Percentiles rank a stretch among this genome's conserved stretches.
Conservation (phyloP, 352 stramenopile genomes). For the Pythium periplocum region DNA sequence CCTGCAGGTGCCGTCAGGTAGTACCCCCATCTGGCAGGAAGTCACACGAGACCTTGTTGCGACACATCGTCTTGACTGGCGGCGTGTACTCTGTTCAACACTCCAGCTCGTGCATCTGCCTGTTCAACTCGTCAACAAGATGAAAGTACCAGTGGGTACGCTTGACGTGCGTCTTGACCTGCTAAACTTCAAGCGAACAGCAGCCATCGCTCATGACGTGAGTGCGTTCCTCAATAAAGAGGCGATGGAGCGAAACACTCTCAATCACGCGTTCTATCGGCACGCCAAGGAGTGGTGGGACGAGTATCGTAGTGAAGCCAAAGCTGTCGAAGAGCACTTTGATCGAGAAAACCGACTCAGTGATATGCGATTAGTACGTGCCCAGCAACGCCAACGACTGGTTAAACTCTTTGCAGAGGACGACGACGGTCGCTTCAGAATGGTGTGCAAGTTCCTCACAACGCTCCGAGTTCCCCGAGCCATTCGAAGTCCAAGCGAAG, state of each 20-base stretch:
- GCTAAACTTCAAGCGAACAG: conserved; percentile 43
- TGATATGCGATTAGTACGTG: conserved; percentile 4
- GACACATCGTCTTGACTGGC: conserved; percentile 70
- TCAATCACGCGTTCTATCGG: conserved; percentile 68
- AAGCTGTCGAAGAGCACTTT: conserved; percentile 10
- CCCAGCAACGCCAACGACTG: conserved; percentile 24
- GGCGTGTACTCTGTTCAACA: conserved; percentile 63
- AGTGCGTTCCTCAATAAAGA: conserved; percentile 50
- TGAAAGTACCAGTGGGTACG: conserved; percentile 65
- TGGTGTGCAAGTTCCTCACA: conserved; percentile 84
- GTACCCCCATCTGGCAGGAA: conserved; percentile 32
- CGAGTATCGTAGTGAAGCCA: conserved; percentile 48
- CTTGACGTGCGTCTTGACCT: conserved; percentile 71
- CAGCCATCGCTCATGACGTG: conserved; percentile 37
- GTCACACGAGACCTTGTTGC: conserved; percentile 53
- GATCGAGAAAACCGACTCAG: neutral
- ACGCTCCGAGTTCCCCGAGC: conserved; percentile 40
- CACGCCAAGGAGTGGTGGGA: conserved; percentile 85
- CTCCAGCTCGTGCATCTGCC: conserved; percentile 67
- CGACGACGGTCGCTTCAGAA: conserved; percentile 76
- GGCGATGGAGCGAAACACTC: conserved; percentile 40
- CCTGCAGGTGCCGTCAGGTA: conserved; percentile 12
- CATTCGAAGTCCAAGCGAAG: conserved; percentile 71
- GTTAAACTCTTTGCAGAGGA: conserved; percentile 87
- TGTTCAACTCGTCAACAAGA: conserved; percentile 46